Evolutionary conservation across 1,139 yeast genomes (phyloP).

Genomic region (Debaryomycetaceae sp.): DNA sequence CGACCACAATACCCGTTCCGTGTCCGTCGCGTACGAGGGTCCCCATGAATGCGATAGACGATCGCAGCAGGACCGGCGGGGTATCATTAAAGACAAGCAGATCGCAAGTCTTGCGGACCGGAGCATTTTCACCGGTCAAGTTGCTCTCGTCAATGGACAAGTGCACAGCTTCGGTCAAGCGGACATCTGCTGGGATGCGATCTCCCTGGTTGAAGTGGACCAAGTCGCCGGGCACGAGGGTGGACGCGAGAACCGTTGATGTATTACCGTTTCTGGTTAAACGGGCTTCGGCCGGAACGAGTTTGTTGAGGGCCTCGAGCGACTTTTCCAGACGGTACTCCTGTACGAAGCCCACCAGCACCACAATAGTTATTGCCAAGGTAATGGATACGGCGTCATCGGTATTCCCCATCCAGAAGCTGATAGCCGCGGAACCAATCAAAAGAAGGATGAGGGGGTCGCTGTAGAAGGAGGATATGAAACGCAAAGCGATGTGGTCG

Average conservation of each 20-base stretch:
- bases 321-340: conserved; percentile 93
- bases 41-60: conserved; percentile 86
- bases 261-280: conserved; percentile 70
- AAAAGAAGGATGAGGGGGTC: conserved; percentile 81
- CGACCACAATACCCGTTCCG: conserved; percentile 87
- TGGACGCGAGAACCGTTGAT: conserved; percentile 71
- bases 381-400: conserved; percentile 90
- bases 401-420: conserved; percentile 82
- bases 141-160: conserved; percentile 83
- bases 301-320: conserved; percentile 76
- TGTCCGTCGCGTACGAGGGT: conserved; percentile 91
- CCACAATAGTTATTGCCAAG: conserved; percentile 80
- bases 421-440: conserved; percentile 77
- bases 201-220: conserved; percentile 87
- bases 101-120: conserved; percentile 52
- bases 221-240: conserved; percentile 88
- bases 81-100: conserved; percentile 17
- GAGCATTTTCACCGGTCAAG: conserved; percentile 87
- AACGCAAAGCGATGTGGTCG: conserved; percentile 59
- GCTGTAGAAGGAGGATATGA: conserved; percentile 68
- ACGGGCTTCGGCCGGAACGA: conserved; percentile 92
- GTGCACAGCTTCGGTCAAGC: conserved; percentile 69
- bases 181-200: conserved; percentile 86
- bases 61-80: conserved; percentile 54
- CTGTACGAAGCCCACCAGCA: conserved; percentile 91